Evolutionary conservation across 805 yeast species (phyloP), one percentile per base, ranked within the genome.

Genomic region (Monosporozyma aquatica): DNA sequence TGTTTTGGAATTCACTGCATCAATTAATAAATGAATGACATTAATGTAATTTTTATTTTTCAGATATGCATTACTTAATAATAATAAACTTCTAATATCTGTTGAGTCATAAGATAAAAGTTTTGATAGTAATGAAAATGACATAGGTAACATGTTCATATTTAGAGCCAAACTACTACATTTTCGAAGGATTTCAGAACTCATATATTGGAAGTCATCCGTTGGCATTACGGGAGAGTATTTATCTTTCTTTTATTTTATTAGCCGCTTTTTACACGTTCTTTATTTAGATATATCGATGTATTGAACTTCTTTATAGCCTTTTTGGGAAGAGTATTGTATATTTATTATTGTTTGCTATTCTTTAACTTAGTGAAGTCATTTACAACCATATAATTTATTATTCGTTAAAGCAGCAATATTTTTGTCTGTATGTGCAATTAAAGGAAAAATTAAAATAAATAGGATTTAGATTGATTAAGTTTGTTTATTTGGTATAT

Each of bases 151-250:
- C 17, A 42, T 38, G 35, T 47, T 40, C 56, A 55, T 52, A 23
- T 47, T 46, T n/a, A 51, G 33, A 8, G 61, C 59, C 36, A 56
- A 36, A 24, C 48, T 40, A 27, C 59, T 50, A 47, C 61, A 56
- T 37, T 42, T 32, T 23, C 48, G 42, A 13, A 44, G 38, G 7
- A 51, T 41, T 24, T 54, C 55, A 20, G 42, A 45, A 15, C 39
- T 46, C 22, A 49, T 18, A 26, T 32, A 23, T 27, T 28, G 29
- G 24, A 43, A 35, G 14, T 37, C 38, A 25, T 41, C 38, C 29
- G 41, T 29, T 22, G 14, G 28, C 41, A 38, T 38, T 18, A 23
- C 23, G 18, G 13, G 5, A 18, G 13, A 6, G 6, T 18, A 11
- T 11, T 11, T 32, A 8, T 32, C 15, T n/a, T 32, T 32, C 15